Base-by-base conservation (phyloP, 1,284 basidiomycete species). In the Ustilago hordei region DNA sequence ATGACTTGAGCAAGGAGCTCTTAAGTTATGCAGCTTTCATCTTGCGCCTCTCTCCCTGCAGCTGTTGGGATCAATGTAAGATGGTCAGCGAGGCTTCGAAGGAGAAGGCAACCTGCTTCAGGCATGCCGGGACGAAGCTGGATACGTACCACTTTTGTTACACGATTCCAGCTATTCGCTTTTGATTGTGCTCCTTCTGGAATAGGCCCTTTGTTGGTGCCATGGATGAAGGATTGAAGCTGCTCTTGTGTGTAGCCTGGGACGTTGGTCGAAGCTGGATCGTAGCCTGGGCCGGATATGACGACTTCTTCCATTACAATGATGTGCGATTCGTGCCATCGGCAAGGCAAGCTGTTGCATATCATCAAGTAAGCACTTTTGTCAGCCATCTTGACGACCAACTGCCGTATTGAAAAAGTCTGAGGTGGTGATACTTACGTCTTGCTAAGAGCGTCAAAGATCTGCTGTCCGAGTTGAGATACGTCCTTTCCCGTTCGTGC, bases 291-390 rank as follows among this genome's bases (percentile, higher is more conserved):
- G 4, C 77, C 78, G 4, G 74, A 79, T 62, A 86, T 76, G 47
- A 84, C 78, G 15, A 86, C 79, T 55, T 86, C 84, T 55, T 86
- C 84, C 73, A 86, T 74, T 34, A 86, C 84, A 47, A 86, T 84
- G 48, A 86, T 86, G 57, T 86, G 84, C 2, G 77, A 68, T 8
- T 74, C 76, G 60, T 84, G 79, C 84, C 84, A 86, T 34, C 84
- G 73, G 55, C 82, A 84, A 7, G 84, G 84, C 47, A 86, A 62
- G 0, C 81, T 83, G 56, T 28, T 38, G 8, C 4, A 8, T 32
- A 32, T n/a, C 35, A 55, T 28, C 3, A 61, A 45, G 28, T 12
- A 28, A 17, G 13, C 8, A 2, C 11, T 36, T 15, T 19, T 17
- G 48, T 61, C 41, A 54, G 38, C 28, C 32, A 23, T n/a, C 19